Base-by-base conservation (phyloP, 306 rosid genomes). In the Trifolium fragiferum region DNA sequence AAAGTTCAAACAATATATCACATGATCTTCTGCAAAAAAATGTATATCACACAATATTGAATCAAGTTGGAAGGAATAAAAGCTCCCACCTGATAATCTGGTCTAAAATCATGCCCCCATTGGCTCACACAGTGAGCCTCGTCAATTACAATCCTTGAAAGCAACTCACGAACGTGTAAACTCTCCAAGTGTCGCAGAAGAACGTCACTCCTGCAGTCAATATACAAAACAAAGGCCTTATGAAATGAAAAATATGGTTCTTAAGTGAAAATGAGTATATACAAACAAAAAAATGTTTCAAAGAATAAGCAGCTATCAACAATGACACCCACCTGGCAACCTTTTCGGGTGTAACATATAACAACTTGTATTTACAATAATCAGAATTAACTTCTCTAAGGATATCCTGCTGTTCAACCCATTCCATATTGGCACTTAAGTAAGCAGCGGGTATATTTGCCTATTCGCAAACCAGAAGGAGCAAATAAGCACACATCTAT, bases 21-120 rank as follows among this genome's bases (percentile, higher is more conserved):
- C 37, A 35, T 13, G 21, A 11, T 27, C 50, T 44, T 44, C 50
- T 4, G n/a, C 50, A 44, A 13, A 44, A 4, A 44, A 44, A 13
- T 2, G 32, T 37, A 79, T 30, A 67, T 12, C 60, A 76, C 27
- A 35, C 13, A 18, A 11, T 20, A 44, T 27, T 55, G 62, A 40
- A 71, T 23, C 33, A 72, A 59, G 21, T 77, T 57, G 27, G 76
- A 76, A 68, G 50, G 72, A 53, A 49, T 33, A 38, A 70, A 63
- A 82, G 76, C 77, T 40, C 78, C 37, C 79, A 92, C 99, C 96
- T 94, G 99, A 87, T 94, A 94, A 81, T 94, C 99, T 41, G 99
- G 99, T 82, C 99, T 86, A 79, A 94, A 94, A 83, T 94, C 99
- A 88, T 94, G 99, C 76, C 99, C 99, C 99, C 99, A 94, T 86